Base-by-base conservation (phyloP, 257 asterid species). In the Nicotiana tomentosiformis region DNA sequence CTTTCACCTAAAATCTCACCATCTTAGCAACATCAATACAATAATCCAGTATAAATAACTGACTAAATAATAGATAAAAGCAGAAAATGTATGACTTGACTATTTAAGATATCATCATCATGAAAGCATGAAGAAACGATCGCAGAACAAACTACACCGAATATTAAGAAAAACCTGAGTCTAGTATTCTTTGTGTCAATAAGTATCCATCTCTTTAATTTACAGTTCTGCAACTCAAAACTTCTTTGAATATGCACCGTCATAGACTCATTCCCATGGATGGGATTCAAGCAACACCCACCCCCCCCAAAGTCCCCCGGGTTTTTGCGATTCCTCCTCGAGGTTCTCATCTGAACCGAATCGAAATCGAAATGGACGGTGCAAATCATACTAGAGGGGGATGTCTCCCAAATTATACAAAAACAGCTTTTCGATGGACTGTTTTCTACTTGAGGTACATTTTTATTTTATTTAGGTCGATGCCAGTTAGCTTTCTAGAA, bases 1-100 rank as follows among this genome's bases (percentile, higher is more conserved):
- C 99, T 87, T 93, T 95, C 82, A 95, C 98, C 99, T 95, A 90
- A 86, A 78, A 67, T 51, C 82, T 66, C 66, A 39, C 57, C 57
- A 65, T 49, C 56, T 14, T 23, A 66, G 53, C 49, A 30, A 81
- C 20, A 23, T 51, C 83, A 81, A 81, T 51, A 35, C 17, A 3
- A 60, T 49, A 49, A 49, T 26, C 62, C 32, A 46, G 62, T 74
- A 14, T 10, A 74, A 32, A 23, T 29, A 15, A 74, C 61, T 23
- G 60, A 43, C 60, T 20, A 74, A 23, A 74, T 14, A 18, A 46
- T 46, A 39, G 62, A 49, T 46, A 49, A 49, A 23, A 7, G 23
- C 39, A 74, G 80, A 74, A 74, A 23, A 46, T 23, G 43, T 74
- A 12, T 33, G 51, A 74, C 4, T 74, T 49, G 37, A 74, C 62